Conservation (phyloP, 805 yeast species). For the Cyberlindnera subsufficiens region DNA sequence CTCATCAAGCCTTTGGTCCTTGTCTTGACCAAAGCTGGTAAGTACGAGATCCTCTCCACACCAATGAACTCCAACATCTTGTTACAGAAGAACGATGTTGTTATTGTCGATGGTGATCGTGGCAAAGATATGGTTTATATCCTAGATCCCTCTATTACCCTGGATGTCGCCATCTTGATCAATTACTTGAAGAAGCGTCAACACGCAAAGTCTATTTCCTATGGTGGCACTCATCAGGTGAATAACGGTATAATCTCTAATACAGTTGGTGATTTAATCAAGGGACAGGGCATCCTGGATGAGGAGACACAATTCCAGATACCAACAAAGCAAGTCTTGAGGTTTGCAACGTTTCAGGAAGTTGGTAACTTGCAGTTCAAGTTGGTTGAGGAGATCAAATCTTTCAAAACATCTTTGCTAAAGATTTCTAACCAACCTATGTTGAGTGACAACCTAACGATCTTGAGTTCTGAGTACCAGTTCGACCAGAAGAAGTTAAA, state of each 20-base stretch:
- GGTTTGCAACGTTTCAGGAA: conserved; percentile 74
- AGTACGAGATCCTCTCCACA: conserved; percentile 62
- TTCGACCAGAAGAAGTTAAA: conserved; percentile 75
- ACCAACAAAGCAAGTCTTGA: conserved; percentile 71
- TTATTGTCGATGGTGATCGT: conserved; percentile 78
- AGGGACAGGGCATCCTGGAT: conserved; percentile 23
- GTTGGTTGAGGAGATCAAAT: conserved; percentile 66
- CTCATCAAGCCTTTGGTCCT: conserved; percentile 30
- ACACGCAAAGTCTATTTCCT: conserved; percentile 46
- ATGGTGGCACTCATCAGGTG: conserved; percentile 4
- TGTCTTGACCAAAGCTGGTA: conserved; percentile 57
- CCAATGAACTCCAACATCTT: conserved; percentile 59
- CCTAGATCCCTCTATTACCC: conserved; percentile 55
- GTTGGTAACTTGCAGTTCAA: conserved; percentile 55
- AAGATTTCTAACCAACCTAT: conserved; percentile 35
- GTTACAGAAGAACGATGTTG: conserved; percentile 57
- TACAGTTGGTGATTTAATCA: conserved; percentile 19
- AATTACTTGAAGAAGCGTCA: conserved; percentile 71
- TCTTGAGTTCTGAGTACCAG: conserved; percentile 75
- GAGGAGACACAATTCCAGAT: conserved; percentile 49
- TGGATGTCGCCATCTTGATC: conserved; percentile 63
- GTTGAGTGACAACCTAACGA: conserved; percentile 21
- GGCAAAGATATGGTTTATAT: conserved; percentile 77
- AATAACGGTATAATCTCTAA: conserved; percentile 8
- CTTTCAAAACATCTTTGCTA: conserved; percentile 57